Evolutionary conservation across 75 land plant genomes (phyloP).

Genomic region (Cunninghamia lanceolata): DNA sequence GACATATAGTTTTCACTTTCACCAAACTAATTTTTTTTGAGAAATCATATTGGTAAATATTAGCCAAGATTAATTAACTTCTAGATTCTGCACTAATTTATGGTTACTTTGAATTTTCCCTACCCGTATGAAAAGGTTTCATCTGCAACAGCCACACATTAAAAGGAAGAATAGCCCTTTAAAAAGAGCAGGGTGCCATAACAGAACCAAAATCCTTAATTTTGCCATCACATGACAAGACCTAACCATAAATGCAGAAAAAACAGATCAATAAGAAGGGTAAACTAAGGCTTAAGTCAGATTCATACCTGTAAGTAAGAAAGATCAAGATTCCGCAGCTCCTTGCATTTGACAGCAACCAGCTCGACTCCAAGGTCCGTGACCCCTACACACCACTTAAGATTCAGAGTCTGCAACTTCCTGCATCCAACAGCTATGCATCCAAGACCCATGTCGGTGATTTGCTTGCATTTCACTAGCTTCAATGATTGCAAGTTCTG

Average conservation of each 20-base stretch:
- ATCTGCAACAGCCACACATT: too few species aligned
- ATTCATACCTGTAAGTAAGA: background rate
- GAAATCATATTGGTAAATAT: too few species aligned
- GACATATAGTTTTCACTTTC: too few species aligned
- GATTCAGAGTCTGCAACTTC: conserved; percentile 35
- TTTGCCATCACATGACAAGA: too few species aligned
- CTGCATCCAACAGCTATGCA: conserved; percentile 22
- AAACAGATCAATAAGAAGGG: background rate
- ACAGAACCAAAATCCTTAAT: too few species aligned
- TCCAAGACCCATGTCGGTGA: conserved; percentile 39
- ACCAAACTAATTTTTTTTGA: too few species aligned
- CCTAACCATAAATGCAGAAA: background rate
- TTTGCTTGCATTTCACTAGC: conserved; percentile 46
- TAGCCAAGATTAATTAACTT: too few species aligned
- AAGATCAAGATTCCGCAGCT: conserved; percentile 37
- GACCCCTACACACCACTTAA: conserved; percentile 69
- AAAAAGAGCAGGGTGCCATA: too few species aligned
- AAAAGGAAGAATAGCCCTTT: too few species aligned
- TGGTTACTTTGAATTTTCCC: too few species aligned
- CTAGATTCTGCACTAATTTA: too few species aligned
- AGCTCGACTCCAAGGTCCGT: conserved; percentile 56
- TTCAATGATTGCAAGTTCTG: conserved; percentile 39
- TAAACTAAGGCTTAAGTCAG: background rate
- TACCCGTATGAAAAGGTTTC: too few species aligned
- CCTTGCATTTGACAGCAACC: conserved; percentile 47